Conservation (phyloP, 495 filamentous ascomycete genomes). For the Aspergillus taichungensis region DNA sequence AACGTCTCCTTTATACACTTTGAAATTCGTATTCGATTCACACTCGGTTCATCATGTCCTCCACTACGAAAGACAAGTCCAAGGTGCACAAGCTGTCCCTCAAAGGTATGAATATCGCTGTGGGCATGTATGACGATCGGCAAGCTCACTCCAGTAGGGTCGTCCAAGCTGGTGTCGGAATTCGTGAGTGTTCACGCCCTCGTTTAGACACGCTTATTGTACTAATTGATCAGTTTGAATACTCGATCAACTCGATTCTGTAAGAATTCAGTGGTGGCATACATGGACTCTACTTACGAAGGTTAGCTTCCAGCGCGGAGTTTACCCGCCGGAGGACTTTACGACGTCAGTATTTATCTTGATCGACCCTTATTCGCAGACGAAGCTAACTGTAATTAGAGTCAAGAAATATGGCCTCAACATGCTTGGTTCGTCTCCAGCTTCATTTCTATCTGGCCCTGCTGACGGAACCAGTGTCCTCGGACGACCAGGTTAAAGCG, state of each 20-base stretch:
- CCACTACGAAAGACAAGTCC: conserved; percentile 68
- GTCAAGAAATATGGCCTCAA: conserved; percentile 99
- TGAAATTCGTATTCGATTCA: not conserved
- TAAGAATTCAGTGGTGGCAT: conserved; percentile 15
- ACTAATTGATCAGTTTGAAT: conserved; percentile 66
- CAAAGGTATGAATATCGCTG: conserved; percentile 49
- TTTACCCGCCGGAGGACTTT: conserved; percentile 98
- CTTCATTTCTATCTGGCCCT: not conserved
- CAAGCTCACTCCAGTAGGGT: conserved; percentile 43
- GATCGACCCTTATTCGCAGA: not conserved
- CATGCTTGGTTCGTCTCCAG: conserved; percentile 62
- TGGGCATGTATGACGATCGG: not conserved
- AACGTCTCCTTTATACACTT: not conserved
- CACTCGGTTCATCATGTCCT: conserved; percentile 23
- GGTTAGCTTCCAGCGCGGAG: conserved; percentile 79
- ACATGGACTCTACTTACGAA: conserved; percentile 4
- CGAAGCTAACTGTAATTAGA: conserved; percentile 24
- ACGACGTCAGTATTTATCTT: conserved; percentile 54
- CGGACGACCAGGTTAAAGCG: conserved; percentile 95
- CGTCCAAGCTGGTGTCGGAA: conserved; percentile 84
- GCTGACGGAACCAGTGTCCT: conserved; percentile 50
- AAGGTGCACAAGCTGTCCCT: conserved; percentile 91
- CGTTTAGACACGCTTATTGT: conserved; percentile 4
- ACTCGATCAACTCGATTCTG: conserved; percentile 93
- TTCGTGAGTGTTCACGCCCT: conserved; percentile 55